phyloP scores from a whole-genome alignment of 306 rosid species.

The Luffa acutangula region DNA sequence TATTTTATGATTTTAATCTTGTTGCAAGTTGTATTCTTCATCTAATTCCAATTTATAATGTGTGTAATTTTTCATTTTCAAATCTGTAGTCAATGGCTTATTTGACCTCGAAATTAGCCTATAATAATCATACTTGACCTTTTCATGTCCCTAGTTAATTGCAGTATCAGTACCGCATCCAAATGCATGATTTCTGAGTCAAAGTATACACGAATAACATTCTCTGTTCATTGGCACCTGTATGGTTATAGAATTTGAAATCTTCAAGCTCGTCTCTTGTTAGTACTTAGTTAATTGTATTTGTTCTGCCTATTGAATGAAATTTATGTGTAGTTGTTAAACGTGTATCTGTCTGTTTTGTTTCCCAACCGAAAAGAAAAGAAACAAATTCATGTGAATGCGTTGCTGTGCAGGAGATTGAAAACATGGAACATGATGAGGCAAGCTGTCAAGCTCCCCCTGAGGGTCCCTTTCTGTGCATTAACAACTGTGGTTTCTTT shows the following conservation, averaged over 20 bases:
- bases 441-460: conserved; percentile 88
- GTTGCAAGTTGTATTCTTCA: background rate
- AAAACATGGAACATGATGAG: conserved; percentile 78
- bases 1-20: background rate
- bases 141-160: background rate
- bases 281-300: background rate
- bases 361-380: background rate
- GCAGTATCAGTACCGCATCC: background rate
- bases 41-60: background rate
- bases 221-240: background rate
- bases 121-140: background rate
- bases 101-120: background rate
- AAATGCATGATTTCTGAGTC: background rate
- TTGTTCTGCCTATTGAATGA: background rate
- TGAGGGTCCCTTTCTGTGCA: conserved; percentile 71
- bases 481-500: conserved; percentile 86
- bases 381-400: background rate
- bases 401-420: conserved; percentile 53
- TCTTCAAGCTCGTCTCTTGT: background rate
- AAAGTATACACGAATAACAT: background rate
- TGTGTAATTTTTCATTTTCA: background rate
- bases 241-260: background rate
- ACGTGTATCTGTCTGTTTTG: background rate
- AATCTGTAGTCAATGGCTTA: background rate
- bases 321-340: background rate